phyloP scores from a whole-genome alignment of 257 asterid genomes.

The Solanum clarkiae region DNA sequence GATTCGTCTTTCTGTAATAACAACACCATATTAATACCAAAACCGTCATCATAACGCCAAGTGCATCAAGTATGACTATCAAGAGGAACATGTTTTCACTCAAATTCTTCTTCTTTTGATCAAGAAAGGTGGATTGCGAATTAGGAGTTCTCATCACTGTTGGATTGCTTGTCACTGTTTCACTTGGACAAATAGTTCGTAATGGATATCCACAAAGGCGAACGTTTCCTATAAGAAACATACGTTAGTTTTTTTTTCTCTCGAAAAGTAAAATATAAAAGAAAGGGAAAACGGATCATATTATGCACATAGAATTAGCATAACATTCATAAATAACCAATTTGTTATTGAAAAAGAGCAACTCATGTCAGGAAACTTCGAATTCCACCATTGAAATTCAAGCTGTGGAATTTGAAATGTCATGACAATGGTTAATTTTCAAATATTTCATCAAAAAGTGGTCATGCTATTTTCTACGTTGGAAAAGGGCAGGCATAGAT shows the following conservation, averaged over 20 bases:
- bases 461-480: not conserved
- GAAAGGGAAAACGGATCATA: not conserved
- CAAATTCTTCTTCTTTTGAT: constrained; percentile 4
- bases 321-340: not conserved
- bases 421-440: not conserved
- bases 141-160: not conserved
- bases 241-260: not conserved
- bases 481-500: not conserved
- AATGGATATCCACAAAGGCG: constrained; percentile 26
- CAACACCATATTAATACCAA: constrained; percentile 8
- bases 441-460: not conserved
- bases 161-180: not conserved
- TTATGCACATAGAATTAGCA: not conserved
- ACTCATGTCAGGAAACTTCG: not conserved
- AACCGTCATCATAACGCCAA: constrained; percentile 3
- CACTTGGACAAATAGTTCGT: not conserved
- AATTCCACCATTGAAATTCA: not conserved
- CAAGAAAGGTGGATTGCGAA: constrained; percentile 3
- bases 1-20: constrained; percentile 2
- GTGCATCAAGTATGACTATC: constrained; percentile 13
- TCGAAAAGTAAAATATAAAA: not conserved
- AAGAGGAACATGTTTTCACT: not conserved
- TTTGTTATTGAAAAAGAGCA: not conserved
- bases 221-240: constrained; percentile 4
- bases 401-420: not conserved